phyloP scores from a whole-genome alignment of 192 early-diverging fungal species.

The Diversispora eburnea region DNA sequence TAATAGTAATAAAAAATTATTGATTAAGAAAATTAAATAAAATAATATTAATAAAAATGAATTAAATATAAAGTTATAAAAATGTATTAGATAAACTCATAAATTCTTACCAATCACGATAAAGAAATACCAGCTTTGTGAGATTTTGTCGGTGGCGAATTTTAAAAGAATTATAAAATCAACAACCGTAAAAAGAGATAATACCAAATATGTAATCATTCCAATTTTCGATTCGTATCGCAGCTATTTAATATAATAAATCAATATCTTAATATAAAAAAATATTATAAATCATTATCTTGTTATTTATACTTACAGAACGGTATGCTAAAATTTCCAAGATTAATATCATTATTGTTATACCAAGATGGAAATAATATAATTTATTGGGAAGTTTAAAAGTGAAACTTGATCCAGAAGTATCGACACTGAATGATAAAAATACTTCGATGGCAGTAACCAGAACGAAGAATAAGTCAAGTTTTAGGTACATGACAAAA shows the following conservation, averaged over 20 bases:
- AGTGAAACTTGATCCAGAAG: background rate
- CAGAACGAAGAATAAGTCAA: constrained; percentile 81
- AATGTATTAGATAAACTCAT: background rate
- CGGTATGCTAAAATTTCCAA: background rate
- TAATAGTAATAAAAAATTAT: no score
- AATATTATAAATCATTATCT: background rate
- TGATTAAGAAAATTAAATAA: no score
- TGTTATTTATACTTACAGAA: background rate
- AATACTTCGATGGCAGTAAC: constrained; percentile 67
- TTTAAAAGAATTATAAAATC: constrained; percentile 10
- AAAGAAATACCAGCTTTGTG: constrained; percentile 2
- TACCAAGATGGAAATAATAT: constrained; percentile 10
- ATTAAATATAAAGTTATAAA: background rate
- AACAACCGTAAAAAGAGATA: background rate
- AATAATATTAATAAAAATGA: background rate
- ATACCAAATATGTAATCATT: background rate
- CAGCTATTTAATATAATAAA: background rate
- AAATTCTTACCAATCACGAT: background rate
- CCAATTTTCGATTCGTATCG: background rate
- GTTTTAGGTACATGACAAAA: constrained; percentile 73
- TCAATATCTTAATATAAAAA: background rate
- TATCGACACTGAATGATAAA: constrained; percentile 39
- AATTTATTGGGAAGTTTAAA: background rate
- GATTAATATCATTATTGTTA: constrained; percentile 3
- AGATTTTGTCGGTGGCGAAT: background rate